Evolutionary conservation across 2,329 filamentous ascomycete species (phyloP).

Genomic region (Ascochyta clinopodiicola): DNA sequence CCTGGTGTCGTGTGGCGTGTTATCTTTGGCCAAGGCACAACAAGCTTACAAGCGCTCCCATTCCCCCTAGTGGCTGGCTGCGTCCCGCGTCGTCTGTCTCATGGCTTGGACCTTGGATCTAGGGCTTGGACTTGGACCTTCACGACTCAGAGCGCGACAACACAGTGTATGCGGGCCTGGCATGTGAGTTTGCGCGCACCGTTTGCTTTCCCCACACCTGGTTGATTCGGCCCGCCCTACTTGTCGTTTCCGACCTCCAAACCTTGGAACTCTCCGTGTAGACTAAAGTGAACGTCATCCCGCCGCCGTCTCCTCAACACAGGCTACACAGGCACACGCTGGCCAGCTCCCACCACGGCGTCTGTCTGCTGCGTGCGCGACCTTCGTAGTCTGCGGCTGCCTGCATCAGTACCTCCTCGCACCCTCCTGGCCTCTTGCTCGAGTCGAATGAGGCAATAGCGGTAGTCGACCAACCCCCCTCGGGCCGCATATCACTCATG

Average conservation of each 20-base stretch:
- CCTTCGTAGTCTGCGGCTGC: conserved; percentile 17
- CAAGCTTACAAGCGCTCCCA: conserved; percentile 11
- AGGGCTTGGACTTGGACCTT: conserved; percentile 4
- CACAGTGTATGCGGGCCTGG: conserved; percentile 6
- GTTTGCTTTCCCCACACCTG: conserved; percentile 11
- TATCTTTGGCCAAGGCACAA: conserved; percentile 17
- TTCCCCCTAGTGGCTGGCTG: conserved; percentile 14
- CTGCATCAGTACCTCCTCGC: conserved; percentile 6
- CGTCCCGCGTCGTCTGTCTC: conserved; percentile 17
- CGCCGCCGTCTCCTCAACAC: conserved; percentile 12
- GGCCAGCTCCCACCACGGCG: conserved; percentile 2
- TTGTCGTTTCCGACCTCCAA: conserved; percentile 10
- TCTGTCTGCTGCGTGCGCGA: conserved; percentile 11
- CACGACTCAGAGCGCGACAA: conserved; percentile 15
- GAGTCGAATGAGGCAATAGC: conserved; percentile 10
- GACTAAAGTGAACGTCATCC: conserved; percentile 19
- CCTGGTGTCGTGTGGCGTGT: conserved; percentile 10
- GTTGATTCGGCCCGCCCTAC: conserved; percentile 15
- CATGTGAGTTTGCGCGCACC: conserved; percentile 16
- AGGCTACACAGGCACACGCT: neutral
- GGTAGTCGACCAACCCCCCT: conserved; percentile 19
- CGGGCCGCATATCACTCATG: conserved; percentile 39
- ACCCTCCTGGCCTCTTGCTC: conserved; percentile 14
- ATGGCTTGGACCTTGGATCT: conserved; percentile 6
- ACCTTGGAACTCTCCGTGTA: conserved; percentile 14